phyloP scores from a whole-genome alignment of 1,139 yeast genomes.

The Hansenula lynferdii region DNA sequence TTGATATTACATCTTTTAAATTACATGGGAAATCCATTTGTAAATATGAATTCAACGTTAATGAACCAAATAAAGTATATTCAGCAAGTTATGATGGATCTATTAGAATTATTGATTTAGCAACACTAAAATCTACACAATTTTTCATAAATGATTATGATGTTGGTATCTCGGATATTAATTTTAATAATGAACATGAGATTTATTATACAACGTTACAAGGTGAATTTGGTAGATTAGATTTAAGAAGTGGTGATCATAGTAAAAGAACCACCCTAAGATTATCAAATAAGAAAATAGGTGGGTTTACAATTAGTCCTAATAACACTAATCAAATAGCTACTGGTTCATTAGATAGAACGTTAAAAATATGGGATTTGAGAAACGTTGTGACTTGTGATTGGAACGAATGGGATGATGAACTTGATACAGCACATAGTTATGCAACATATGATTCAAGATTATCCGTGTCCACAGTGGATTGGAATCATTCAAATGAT shows the following conservation, averaged over 20 bases:
- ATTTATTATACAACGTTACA: constrained; percentile 70
- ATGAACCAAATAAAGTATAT: constrained; percentile 48
- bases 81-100: constrained; percentile 88
- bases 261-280: constrained; percentile 41
- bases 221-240: constrained; percentile 74
- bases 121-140: constrained; percentile 54
- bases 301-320: constrained; percentile 82
- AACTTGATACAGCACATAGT: constrained; percentile 40
- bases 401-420: constrained; percentile 42
- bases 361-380: constrained; percentile 82
- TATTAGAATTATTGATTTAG: constrained; percentile 64
- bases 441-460: constrained; percentile 68
- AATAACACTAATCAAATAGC: constrained; percentile 55
- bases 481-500: constrained; percentile 74
- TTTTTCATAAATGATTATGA: constrained; percentile 49
- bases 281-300: constrained; percentile 85
- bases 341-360: constrained; percentile 83
- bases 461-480: constrained; percentile 78
- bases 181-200: constrained; percentile 52
- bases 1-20: constrained; percentile 56
- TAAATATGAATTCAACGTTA: constrained; percentile 49
- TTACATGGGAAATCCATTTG: constrained; percentile 77
- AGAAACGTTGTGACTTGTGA: constrained; percentile 43
- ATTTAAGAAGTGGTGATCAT: constrained; percentile 44
- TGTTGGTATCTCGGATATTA: constrained; percentile 51